Evolutionary conservation across 345 rosid genomes (phyloP), one percentile per base, ranked within the genome.

Genomic region (Orychophragmus violaceus): DNA sequence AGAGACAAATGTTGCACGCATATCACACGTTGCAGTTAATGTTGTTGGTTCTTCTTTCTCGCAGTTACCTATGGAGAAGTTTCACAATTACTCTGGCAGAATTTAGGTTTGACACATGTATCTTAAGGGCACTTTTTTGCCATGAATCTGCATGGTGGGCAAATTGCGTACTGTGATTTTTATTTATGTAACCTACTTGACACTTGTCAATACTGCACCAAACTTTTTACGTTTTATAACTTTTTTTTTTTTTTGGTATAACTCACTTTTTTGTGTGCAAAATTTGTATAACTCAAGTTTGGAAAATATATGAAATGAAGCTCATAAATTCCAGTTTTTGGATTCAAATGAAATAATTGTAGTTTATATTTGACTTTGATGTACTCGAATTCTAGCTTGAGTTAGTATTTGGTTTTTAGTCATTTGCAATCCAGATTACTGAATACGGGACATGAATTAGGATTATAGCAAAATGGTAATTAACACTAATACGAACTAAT

Each of bases 141-240:
- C 8, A 54, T 48, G 16, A 35, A 5, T 12, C 52, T 74, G 78
- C 78, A 74, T 74, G 78, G 8, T 52, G 35, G 69, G 74, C 69
- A 62, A 36, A 61, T 74, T 74, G 78, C 74, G 23, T 35, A 12
- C 17, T 35, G 5, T 14, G 8, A 30, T 28, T 21, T 64, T 64
- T n/a, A n/a, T 56, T 32, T 48, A 33, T 42, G 62, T 66, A 39
- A 53, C 14, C 5, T 19, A 24, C 6, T 13, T 44, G 62, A 60
- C 68, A 67, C 1, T 51, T 73, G 77, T 41, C 68, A 27, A 51
- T 11, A 6, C 21, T 3, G 12, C 29, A 39, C 70, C 64, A 57
- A 55, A 12, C 14, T 21, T 14, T 46, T 55, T 4, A 41, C 21
- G 12, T 6, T 67, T 65, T 16, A 21, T 18, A 55, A 18, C 9